phyloP scores from a whole-genome alignment of 768 basidiomycete species.

The Trametes gibbosa region DNA sequence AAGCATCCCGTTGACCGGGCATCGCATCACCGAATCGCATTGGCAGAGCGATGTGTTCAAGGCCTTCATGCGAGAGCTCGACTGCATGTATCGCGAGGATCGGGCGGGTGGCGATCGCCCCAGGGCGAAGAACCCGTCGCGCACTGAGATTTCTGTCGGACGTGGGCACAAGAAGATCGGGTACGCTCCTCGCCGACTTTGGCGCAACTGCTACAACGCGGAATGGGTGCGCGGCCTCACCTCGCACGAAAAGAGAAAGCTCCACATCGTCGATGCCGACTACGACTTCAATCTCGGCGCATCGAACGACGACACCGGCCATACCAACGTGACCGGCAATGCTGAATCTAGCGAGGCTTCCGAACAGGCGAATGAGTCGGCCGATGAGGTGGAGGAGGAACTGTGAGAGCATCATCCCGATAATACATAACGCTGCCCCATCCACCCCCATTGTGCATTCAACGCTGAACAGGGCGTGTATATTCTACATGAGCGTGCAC shows the following conservation, averaged over 20 bases:
- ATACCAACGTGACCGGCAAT: no score
- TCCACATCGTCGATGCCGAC: not conserved
- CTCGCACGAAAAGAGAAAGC: not conserved
- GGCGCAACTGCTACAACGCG: constrained; percentile 6
- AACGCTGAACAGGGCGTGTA: no score
- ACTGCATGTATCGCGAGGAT: not conserved
- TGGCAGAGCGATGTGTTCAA: constrained; percentile 6
- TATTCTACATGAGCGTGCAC: no score
- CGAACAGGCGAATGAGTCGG: no score
- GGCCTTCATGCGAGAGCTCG: constrained; percentile 1
- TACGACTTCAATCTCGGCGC: constrained; percentile 7
- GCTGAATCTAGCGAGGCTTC: no score
- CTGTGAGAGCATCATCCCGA: no score
- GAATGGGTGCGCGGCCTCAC: not conserved
- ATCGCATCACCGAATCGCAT: not conserved
- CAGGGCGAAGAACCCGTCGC: not conserved
- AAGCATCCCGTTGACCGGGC: not conserved
- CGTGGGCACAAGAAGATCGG: not conserved
- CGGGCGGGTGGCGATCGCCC: not conserved
- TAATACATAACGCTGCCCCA: no score
- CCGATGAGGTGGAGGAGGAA: no score
- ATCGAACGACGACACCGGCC: no score
- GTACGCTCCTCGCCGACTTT: not conserved
- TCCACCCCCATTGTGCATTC: no score
- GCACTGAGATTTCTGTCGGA: not conserved